phyloP scores from a whole-genome alignment of 2,329 filamentous ascomycete genomes.

The Phialemonium atrogriseum region DNA sequence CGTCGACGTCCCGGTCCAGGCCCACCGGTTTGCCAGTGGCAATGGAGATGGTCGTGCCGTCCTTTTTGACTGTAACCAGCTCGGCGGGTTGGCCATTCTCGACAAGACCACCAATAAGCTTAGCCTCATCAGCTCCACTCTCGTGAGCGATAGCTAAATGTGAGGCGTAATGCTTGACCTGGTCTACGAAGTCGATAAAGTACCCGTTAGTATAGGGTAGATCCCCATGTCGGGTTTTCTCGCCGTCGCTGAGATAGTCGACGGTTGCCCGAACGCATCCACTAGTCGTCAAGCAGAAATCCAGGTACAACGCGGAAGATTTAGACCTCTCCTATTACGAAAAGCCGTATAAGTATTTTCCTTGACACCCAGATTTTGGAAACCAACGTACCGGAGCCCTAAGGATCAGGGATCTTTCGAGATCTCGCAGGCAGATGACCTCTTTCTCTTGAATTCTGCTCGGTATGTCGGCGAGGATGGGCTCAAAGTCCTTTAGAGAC shows the following conservation, averaged over 20 bases:
- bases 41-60: slow-evolving; percentile 73
- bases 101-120: slow-evolving; percentile 71
- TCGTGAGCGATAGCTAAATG: slow-evolving; percentile 71
- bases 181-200: slow-evolving; percentile 90
- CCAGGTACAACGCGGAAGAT: slow-evolving; percentile 62
- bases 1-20: slow-evolving; percentile 35
- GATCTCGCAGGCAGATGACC: slow-evolving; percentile 83
- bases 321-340: slow-evolving; percentile 71
- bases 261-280: slow-evolving; percentile 85
- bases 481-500: slow-evolving; percentile 69
- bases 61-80: slow-evolving; percentile 72
- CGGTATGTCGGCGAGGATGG: slow-evolving; percentile 70
- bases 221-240: slow-evolving; percentile 77
- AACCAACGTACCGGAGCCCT: slow-evolving; percentile 83
- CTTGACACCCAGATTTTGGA: slow-evolving; percentile 43
- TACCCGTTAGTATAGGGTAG: slow-evolving; percentile 93
- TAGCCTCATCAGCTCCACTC: slow-evolving; percentile 59
- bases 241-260: slow-evolving; percentile 74
- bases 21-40: slow-evolving; percentile 60
- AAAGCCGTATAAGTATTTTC: slow-evolving; percentile 62
- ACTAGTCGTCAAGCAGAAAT: slow-evolving; percentile 86
- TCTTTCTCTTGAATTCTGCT: slow-evolving; percentile 73
- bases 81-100: slow-evolving; percentile 77
- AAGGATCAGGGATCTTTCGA: slow-evolving; percentile 89
- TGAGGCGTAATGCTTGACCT: slow-evolving; percentile 82